phyloP scores from a whole-genome alignment of 345 rosid species.

The Cardamine occulta region DNA sequence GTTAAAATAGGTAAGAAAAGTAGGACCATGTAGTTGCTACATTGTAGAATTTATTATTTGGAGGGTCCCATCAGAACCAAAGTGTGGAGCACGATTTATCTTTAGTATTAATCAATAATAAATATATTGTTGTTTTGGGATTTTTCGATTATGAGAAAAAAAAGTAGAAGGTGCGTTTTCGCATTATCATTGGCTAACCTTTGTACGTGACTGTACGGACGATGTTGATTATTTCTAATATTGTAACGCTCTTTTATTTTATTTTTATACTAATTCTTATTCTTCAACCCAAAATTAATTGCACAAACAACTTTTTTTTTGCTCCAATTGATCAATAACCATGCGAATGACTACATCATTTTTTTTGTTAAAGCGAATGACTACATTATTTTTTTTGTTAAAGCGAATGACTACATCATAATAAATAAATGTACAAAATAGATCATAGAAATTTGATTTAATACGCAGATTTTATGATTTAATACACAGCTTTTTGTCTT shows the following conservation, averaged over 20 bases:
- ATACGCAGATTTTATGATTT: neutral
- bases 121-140: conserved; percentile 8
- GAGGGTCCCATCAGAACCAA: conserved; percentile 34
- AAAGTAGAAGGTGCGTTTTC: conserved; percentile 55
- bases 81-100: conserved; percentile 48
- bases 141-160: conserved; percentile 42
- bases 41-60: conserved; percentile 18
- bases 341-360: neutral
- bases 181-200: conserved; percentile 47
- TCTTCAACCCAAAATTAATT: neutral
- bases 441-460: neutral
- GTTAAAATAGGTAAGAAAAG: conserved; percentile 42
- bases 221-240: conserved; percentile 46
- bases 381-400: too few relatives aligned
- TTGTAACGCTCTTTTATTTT: neutral
- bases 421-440: neutral
- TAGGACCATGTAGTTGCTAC: conserved; percentile 23
- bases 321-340: neutral
- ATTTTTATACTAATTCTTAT: neutral
- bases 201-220: conserved; percentile 55
- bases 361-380: too few relatives aligned
- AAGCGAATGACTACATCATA: neutral
- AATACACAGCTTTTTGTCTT: neutral
- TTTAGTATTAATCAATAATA: conserved; percentile 19
- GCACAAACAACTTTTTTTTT: neutral